Evolutionary conservation across 352 stramenopile genomes (phyloP), one percentile per base, ranked within the genome.

Genomic region (Phytopythium kandeliae): DNA sequence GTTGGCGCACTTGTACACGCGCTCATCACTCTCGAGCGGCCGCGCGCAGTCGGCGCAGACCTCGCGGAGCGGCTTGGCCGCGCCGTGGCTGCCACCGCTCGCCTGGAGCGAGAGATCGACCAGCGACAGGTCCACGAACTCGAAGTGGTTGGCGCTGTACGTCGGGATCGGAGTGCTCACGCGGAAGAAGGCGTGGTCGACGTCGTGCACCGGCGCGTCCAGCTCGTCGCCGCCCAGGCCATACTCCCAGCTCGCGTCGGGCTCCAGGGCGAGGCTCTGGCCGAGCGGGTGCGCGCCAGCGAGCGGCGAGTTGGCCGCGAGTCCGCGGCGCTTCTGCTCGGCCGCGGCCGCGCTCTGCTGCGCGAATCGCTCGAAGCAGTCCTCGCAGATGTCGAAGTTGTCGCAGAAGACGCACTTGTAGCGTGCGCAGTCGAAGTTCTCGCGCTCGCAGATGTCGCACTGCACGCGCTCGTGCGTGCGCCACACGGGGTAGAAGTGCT

Each of bases 101-200:
- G 16, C 63, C 17, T 40, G 17, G 12, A 40, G 19, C 43, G 25
- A 49, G 8, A 37, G 26, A 9, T 49, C 43, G 17, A 7, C 24
- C 28, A 19, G 38, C 2, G 33, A 12, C 33, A 24, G 13, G 46
- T 52, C 48, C 65, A 55, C 17, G 58, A 42, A 60, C 34, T 70
- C 54, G 24, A 85, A 89, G 52, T 85, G 71, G 48, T 80, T 75
- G 7, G 78, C 51, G 21, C 69, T 69, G 51, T 86, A 75, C 40
- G 86, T 61, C 24, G 77, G 80, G 35, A 91, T 69, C 11, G 80
- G 77, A 10, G 77, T 68, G 45, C 71, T 58, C 31, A 91, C 48
- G 22, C 77, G 74, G 46, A 87, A 51, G 55, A 91, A 91, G 19
- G 86, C 55, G 58, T 91, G 80, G 42, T 81, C 60, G 0, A 66